Percentiles rank a stretch among this genome's conserved stretches.
Evolutionary conservation across 2,329 filamentous ascomycete species (phyloP).

Genomic region (Pseudovirgaria hyperparasitica): DNA sequence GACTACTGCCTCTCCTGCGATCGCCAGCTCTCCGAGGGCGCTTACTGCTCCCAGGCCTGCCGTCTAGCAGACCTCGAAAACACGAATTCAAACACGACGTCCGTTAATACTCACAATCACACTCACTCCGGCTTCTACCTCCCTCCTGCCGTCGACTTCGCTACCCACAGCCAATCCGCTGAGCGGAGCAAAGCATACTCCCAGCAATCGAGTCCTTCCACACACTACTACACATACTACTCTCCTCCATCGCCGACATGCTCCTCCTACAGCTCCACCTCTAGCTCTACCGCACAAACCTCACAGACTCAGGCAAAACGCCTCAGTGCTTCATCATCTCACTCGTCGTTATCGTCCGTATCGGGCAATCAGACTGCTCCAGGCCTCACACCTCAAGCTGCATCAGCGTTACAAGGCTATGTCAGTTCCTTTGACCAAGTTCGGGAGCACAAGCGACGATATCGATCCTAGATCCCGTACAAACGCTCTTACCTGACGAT

Average conservation of each 20-base stretch:
- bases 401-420: slow-evolving; percentile 71
- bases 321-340: slow-evolving; percentile 55
- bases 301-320: slow-evolving; percentile 27
- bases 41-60: slow-evolving; percentile 90
- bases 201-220: slow-evolving; percentile 33
- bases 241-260: slow-evolving; percentile 11
- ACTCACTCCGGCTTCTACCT: slow-evolving; percentile 48
- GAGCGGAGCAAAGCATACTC: slow-evolving; percentile 23
- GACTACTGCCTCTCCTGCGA: slow-evolving; percentile 93
- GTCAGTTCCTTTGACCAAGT: slow-evolving; percentile 81
- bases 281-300: slow-evolving; percentile 15
- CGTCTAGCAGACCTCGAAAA: slow-evolving; percentile 77
- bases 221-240: slow-evolving; percentile 28
- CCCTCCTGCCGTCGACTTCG: slow-evolving; percentile 64
- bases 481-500: no score
- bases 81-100: slow-evolving; percentile 66
- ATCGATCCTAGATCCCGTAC: no score
- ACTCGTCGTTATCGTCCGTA: slow-evolving; percentile 73
- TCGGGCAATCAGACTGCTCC: slow-evolving; percentile 42
- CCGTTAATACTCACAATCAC: slow-evolving; percentile 21
- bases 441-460: slow-evolving; percentile 41
- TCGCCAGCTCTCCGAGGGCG: slow-evolving; percentile 62
- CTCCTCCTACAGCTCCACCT: slow-evolving; percentile 16
- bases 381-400: slow-evolving; percentile 61
- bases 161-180: slow-evolving; percentile 47